Percentiles rank a stretch among this genome's conserved stretches.
phyloP scores from a whole-genome alignment of 2,329 filamentous ascomycete genomes.

The Neonectria hederae region DNA sequence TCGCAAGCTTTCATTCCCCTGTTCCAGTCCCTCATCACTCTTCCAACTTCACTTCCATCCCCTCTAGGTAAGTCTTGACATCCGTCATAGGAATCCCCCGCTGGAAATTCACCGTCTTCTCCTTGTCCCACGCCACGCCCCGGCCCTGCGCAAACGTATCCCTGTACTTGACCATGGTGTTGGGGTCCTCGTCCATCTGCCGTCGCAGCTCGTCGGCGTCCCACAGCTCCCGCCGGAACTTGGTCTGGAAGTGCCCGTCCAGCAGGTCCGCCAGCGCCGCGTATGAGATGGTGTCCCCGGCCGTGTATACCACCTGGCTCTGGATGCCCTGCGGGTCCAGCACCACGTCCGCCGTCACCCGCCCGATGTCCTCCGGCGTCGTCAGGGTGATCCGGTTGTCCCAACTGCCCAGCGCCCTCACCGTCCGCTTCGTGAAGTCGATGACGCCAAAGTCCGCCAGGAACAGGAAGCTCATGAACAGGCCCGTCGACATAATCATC shows the following conservation, averaged over 20 bases:
- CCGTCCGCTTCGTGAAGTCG: slow-evolving; percentile 51
- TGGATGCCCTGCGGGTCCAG: slow-evolving; percentile 49
- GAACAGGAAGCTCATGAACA: slow-evolving; percentile 78
- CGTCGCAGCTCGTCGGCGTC: slow-evolving; percentile 53
- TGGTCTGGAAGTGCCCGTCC: slow-evolving; percentile 50
- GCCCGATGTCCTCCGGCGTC: slow-evolving; percentile 70
- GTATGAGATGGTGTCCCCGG: slow-evolving; percentile 72
- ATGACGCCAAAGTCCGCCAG: slow-evolving; percentile 70
- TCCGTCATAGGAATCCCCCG: slow-evolving; percentile 56
- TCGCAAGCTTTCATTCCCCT: no score
- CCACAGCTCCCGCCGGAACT: slow-evolving; percentile 62
- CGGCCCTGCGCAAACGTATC: slow-evolving; percentile 67
- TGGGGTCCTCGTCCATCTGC: slow-evolving; percentile 58
- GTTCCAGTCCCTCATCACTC: neutral
- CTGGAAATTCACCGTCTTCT: slow-evolving; percentile 62
- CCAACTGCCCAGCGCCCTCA: slow-evolving; percentile 69
- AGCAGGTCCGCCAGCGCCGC: slow-evolving; percentile 61
- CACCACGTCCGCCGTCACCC: slow-evolving; percentile 65
- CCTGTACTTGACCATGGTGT: slow-evolving; percentile 67
- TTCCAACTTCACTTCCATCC: slow-evolving; percentile 19
- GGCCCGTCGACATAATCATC: slow-evolving; percentile 73
- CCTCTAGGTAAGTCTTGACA: slow-evolving; percentile 52
- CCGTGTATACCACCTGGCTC: slow-evolving; percentile 64
- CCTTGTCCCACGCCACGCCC: slow-evolving; percentile 67
- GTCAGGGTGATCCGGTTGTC: slow-evolving; percentile 71